Percentiles rank a stretch among this genome's conserved stretches.
Conservation (phyloP, 2,329 filamentous ascomycete genomes). For the Coniochaeta prunicola region DNA sequence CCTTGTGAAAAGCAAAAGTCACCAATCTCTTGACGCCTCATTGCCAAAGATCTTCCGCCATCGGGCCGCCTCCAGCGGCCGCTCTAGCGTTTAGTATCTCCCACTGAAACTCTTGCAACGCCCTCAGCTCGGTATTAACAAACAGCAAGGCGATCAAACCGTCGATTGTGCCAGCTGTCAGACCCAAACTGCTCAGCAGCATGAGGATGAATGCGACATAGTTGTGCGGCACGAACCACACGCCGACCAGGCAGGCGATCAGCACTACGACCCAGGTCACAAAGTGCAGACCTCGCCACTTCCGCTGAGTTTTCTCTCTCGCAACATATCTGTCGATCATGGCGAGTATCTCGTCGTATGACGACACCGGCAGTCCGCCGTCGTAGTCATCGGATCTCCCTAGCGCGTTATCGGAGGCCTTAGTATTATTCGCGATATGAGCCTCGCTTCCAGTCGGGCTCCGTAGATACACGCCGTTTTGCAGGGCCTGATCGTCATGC, state of each 20-base stretch:
- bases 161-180: conserved; percentile 72
- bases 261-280: conserved; percentile 57
- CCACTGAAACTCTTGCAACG: conserved; percentile 87
- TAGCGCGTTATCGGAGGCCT: not conserved
- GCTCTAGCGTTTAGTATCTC: conserved; percentile 68
- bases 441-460: conserved; percentile 24
- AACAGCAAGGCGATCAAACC: conserved; percentile 84
- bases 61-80: conserved; percentile 21
- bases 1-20: not conserved
- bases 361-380: conserved; percentile 13
- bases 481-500: conserved; percentile 10
- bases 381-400: conserved; percentile 9
- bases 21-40: not conserved
- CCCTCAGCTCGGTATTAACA: conserved; percentile 73
- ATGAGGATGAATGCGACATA: conserved; percentile 76
- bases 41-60: not conserved
- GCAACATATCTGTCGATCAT: conserved; percentile 61
- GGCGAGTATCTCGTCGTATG: conserved; percentile 61
- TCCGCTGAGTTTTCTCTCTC: conserved; percentile 66
- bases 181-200: conserved; percentile 68
- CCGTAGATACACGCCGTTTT: conserved; percentile 25
- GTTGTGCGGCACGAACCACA: conserved; percentile 77
- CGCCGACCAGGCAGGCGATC: conserved; percentile 67
- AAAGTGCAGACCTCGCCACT: conserved; percentile 69
- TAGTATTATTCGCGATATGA: not conserved